Evolutionary conservation across 257 asterid species (phyloP).

Genomic region (Solanum corneliomulleri): DNA sequence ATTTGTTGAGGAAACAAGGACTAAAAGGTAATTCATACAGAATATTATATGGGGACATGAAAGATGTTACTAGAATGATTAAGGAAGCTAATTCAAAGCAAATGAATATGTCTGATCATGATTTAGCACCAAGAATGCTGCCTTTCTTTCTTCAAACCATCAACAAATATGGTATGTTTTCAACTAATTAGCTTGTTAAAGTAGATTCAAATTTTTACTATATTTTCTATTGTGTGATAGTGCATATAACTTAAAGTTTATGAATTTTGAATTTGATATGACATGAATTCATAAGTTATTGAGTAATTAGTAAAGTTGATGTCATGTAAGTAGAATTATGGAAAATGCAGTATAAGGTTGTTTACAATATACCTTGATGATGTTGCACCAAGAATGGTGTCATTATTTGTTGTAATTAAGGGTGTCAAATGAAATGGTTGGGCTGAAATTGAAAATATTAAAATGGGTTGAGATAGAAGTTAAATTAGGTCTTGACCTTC

Average conservation of each 20-base stretch:
- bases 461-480: too few species aligned
- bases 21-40: slow-evolving; percentile 22
- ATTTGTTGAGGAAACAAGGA: slow-evolving; percentile 10
- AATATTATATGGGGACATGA: slow-evolving; percentile 10
- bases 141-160: neutral
- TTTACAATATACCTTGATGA: too few species aligned
- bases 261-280: neutral
- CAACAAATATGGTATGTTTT: slow-evolving; percentile 4
- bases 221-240: neutral
- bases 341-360: neutral
- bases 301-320: neutral
- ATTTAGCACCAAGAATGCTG: neutral
- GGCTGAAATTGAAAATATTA: too few species aligned
- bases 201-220: neutral
- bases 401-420: neutral
- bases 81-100: neutral
- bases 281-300: neutral
- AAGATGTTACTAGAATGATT: neutral
- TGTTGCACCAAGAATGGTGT: neutral
- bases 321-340: too few species aligned
- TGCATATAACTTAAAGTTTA: too few species aligned
- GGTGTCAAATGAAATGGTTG: rapidly evolving
- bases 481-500: too few species aligned
- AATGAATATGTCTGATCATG: neutral
- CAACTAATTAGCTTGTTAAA: neutral